Evolutionary conservation across 2,329 filamentous ascomycete genomes (phyloP).

Genomic region (Diaporthe ampelina): DNA sequence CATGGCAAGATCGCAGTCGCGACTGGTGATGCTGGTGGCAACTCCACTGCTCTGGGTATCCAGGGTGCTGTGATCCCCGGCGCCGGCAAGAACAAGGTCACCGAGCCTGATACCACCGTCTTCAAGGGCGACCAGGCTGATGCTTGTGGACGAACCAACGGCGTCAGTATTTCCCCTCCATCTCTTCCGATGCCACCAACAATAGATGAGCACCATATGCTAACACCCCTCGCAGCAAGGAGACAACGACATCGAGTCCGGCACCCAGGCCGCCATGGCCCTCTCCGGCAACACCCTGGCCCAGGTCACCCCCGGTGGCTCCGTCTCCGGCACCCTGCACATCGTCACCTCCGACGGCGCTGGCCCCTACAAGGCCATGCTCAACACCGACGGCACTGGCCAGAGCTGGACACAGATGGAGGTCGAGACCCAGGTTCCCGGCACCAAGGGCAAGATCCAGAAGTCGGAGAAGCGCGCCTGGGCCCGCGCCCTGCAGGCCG

Average conservation of each 20-base stretch:
- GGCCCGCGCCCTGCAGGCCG: slow-evolving; percentile 39
- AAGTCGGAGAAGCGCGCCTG: slow-evolving; percentile 43
- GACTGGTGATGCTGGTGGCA: slow-evolving; percentile 53
- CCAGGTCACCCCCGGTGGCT: slow-evolving; percentile 53
- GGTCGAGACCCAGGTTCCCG: slow-evolving; percentile 54
- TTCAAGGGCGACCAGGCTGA: slow-evolving; percentile 56
- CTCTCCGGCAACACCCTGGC: slow-evolving; percentile 56
- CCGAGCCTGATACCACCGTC: slow-evolving; percentile 61
- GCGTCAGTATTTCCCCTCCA: slow-evolving; percentile 20
- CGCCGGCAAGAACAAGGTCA: slow-evolving; percentile 44
- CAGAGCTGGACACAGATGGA: slow-evolving; percentile 50
- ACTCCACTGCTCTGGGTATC: slow-evolving; percentile 56
- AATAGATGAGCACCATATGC: too few relatives aligned
- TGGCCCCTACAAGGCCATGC: slow-evolving; percentile 54
- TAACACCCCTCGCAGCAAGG: slow-evolving; percentile 44
- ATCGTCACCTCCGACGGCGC: slow-evolving; percentile 59
- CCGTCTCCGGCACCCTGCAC: slow-evolving; percentile 54
- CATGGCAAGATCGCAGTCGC: slow-evolving; percentile 48
- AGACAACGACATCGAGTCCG: slow-evolving; percentile 52
- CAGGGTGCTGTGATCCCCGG: slow-evolving; percentile 52
- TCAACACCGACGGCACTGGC: slow-evolving; percentile 55
- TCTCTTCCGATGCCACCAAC: too few relatives aligned
- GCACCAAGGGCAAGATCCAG: slow-evolving; percentile 52
- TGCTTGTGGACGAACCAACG: slow-evolving; percentile 55
- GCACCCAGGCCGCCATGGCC: slow-evolving; percentile 50